Base-by-base conservation (phyloP, 257 asterid genomes). In the Euphrasia confusa region DNA sequence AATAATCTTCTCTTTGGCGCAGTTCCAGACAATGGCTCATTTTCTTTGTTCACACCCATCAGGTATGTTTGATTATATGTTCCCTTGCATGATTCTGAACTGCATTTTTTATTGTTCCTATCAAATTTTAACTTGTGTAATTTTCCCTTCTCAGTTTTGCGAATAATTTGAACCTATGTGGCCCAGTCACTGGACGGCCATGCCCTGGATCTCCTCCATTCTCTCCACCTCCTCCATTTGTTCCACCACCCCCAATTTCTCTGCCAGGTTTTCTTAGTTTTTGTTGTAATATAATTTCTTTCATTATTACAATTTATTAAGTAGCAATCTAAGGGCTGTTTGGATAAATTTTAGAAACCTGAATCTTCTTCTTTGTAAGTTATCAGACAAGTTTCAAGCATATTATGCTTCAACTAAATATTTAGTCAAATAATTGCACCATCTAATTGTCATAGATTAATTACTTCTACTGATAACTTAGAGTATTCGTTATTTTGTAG, bases 161-260 rank as follows among this genome's bases (percentile, higher is more conserved):
- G 8, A 92, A 92, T 80, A 92, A 92, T 72, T 75, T 86, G 86
- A 90, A 83, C 72, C 80, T 92, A 35, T 92, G 99, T 8, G 99
- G 99, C 63, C 95, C 99, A 3, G 99, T 92, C 70, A 92, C 97
- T 50, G 96, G 99, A 67, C 83, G 76, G 5, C 99, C 99, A 50
- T 92, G 99, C 83, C 99, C 99, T 3, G 99, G 99, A 69, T 89
- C 99, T 60, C 99, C 99, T 75, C 99, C 97, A 45, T 92, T 92
- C 74, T 92, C 99, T 71, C 99, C 99, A 52, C 99, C 99, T 3
- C 98, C 97, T 77, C 99, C 99, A 27, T 89, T 92, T 78, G 79
- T 92, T 59, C 96, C 95, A 54, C 97, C 90, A 15, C 91, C 99
- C 50, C 95, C 97, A 54, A 72, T 86, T 63, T 60, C 96, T 28